phyloP scores from a whole-genome alignment of 176 grass and related monocot genomes.

The Microstegium vimineum region DNA sequence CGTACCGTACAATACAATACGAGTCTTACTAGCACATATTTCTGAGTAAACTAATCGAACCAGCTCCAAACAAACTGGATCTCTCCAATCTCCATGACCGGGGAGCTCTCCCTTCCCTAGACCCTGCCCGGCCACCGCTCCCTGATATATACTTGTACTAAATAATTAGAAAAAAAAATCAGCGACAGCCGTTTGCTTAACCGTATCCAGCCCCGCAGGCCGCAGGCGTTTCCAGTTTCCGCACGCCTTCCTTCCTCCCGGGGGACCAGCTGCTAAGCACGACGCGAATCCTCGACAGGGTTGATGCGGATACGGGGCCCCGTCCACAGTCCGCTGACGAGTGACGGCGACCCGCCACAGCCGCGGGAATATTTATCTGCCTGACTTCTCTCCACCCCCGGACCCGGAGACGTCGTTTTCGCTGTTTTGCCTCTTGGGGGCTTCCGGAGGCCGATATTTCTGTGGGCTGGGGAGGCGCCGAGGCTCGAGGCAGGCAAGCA shows the following conservation, averaged over 20 bases:
- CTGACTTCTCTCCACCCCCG: neutral
- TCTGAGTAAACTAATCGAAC: too few relatives aligned
- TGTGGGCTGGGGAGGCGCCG: neutral
- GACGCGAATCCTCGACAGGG: neutral
- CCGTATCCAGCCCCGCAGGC: neutral
- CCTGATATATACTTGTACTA: neutral
- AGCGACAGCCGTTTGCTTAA: constrained; percentile 17
- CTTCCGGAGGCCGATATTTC: neutral
- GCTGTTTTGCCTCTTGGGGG: neutral
- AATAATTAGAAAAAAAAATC: neutral
- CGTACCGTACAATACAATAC: neutral
- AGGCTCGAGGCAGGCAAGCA: neutral
- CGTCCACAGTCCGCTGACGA: neutral
- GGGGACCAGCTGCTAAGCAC: neutral
- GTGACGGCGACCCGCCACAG: neutral
- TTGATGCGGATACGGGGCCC: neutral
- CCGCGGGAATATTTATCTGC: neutral
- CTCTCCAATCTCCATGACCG: neutral
- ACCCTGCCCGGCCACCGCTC: neutral
- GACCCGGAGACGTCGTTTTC: neutral
- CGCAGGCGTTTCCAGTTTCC: constrained; percentile 5
- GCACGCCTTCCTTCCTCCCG: neutral
- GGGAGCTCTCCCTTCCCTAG: too few relatives aligned
- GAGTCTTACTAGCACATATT: neutral
- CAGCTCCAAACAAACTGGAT: neutral